phyloP scores from a whole-genome alignment of 129 eudicot species.

The Flaveria linearis region DNA sequence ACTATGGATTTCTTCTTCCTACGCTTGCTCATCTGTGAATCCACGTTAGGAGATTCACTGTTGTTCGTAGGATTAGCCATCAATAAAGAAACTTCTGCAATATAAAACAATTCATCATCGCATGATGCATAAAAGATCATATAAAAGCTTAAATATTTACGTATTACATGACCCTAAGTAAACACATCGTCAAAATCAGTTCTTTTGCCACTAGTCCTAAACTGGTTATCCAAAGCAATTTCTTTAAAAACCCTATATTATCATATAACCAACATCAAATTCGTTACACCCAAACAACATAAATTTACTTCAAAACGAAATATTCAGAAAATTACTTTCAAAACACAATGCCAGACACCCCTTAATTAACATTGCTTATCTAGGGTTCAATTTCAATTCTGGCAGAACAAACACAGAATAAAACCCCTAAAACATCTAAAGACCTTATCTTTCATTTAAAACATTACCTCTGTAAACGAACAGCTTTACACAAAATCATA shows the following conservation, averaged over 20 bases:
- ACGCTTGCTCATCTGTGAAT: slow-evolving; percentile 45
- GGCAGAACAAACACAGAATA: no score
- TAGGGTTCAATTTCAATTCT: not conserved
- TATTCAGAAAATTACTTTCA: not conserved
- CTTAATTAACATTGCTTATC: not conserved
- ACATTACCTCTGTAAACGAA: no score
- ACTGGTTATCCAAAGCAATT: not conserved
- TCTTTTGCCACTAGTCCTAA: not conserved
- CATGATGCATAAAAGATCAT: slow-evolving; percentile 1
- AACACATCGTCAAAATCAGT: not conserved
- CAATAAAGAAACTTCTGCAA: slow-evolving; percentile 29
- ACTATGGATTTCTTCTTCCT: slow-evolving; percentile 86
- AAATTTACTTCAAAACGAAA: not conserved
- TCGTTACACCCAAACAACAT: not conserved
- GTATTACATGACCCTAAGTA: not conserved
- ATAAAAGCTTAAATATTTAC: not conserved
- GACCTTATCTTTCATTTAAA: not conserved
- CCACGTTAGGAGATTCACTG: slow-evolving; percentile 37
- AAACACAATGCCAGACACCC: not conserved
- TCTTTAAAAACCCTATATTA: not conserved
- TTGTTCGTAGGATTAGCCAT: slow-evolving; percentile 52
- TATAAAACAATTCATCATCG: not conserved
- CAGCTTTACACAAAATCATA: not conserved
- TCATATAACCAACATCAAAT: not conserved
- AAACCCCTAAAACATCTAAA: slow-evolving; percentile 20